Evolutionary conservation across 257 asterid species (phyloP), one percentile per base, ranked within the genome.

Genomic region (Capsicum rhomboideum): DNA sequence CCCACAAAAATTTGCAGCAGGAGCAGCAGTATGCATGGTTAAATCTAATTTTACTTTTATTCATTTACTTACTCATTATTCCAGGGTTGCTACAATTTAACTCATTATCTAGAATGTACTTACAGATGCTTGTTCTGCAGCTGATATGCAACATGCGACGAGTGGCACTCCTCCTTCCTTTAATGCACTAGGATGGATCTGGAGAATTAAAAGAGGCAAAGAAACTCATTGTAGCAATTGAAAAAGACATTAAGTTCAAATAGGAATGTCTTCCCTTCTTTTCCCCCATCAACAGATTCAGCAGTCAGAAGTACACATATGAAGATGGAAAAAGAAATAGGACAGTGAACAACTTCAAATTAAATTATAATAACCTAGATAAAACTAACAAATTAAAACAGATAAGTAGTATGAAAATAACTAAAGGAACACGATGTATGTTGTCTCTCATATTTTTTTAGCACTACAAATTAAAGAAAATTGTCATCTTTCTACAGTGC

Each of bases 181-280:
- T 88, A 90, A 86, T 72, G 98, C 97, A 87, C 99, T 86, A 68
- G 99, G 99, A 91, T 96, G 98, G 88, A 96, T 93, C 99, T 96
- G 91, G 80, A 86, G 84, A 77, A 81, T 79, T 78, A 82, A 80
- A 59, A 53, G 18, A 26, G 63, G 63, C 46, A 50, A 50, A 77
- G 46, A 28, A 50, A 8, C 28, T 50, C 10, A 50, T 9, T 50
- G n/a, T 77, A 50, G 46, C 82, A 17, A 28, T 50, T 77, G 61
- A 77, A 50, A 4, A 34, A 34, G 40, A 34, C 40, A 34, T 34
- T 5, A 34, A 5, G 40, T 34, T 34, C 40, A 34, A 34, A n/a
- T n/a, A n/a, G 40, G 40, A 34, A 34, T 34, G 4, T 5, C 40
- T 34, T 34, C 40, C 40, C 40, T 34, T 34, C 40, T 34, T 34